Evolutionary conservation across 2,329 filamentous ascomycete genomes (phyloP).

Genomic region (Fusarium domesticum): DNA sequence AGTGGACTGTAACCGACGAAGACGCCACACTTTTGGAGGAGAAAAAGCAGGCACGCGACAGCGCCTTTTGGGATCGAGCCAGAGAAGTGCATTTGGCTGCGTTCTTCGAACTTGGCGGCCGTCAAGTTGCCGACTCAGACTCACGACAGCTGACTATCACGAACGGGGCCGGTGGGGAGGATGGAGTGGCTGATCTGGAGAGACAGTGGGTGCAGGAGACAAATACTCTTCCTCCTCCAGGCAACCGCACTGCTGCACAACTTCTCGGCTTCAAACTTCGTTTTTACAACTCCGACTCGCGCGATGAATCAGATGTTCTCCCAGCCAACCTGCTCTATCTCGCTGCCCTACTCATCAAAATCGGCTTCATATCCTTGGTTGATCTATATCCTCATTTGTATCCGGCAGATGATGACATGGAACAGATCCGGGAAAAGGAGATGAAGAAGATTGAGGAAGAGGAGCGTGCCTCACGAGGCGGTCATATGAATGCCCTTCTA

Average conservation of each 20-base stretch:
- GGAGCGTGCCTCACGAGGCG: constrained; percentile 68
- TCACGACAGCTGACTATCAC: constrained; percentile 43
- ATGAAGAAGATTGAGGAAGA: constrained; percentile 75
- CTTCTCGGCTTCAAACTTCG: constrained; percentile 94
- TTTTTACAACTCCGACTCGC: constrained; percentile 82
- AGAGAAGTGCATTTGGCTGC: constrained; percentile 72
- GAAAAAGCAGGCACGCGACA: constrained; percentile 64
- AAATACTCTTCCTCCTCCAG: constrained; percentile 75
- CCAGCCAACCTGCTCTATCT: constrained; percentile 93
- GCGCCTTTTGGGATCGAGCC: constrained; percentile 77
- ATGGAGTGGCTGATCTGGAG: constrained; percentile 54
- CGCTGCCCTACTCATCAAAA: constrained; percentile 88
- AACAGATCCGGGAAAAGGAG: constrained; percentile 64
- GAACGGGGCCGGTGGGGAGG: constrained; percentile 37
- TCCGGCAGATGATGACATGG: constrained; percentile 81
- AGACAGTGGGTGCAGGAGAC: constrained; percentile 77
- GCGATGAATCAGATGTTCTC: constrained; percentile 71
- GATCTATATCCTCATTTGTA: constrained; percentile 93
- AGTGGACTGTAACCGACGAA: constrained; percentile 63
- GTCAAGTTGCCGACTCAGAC: constrained; percentile 60
- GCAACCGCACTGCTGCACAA: constrained; percentile 90
- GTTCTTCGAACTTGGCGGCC: constrained; percentile 84
- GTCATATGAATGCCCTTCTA: constrained; percentile 76
- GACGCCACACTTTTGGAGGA: constrained; percentile 59
- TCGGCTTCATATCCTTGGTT: constrained; percentile 88